phyloP scores from a whole-genome alignment of 805 yeast genomes.

The Candida cerambycidarum region DNA sequence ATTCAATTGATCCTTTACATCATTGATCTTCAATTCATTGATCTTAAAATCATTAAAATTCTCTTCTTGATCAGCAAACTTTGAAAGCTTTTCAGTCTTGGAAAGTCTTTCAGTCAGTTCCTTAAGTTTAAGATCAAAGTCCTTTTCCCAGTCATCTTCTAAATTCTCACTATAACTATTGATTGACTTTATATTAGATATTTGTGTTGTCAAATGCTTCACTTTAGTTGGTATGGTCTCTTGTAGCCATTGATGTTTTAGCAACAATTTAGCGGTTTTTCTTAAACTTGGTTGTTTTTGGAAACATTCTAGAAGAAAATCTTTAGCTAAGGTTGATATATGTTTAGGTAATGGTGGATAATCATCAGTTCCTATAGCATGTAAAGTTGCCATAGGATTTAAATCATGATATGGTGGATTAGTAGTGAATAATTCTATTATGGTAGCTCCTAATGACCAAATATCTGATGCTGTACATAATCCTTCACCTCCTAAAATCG shows the following conservation, averaged over 20 bases:
- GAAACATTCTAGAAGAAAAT: constrained; percentile 67
- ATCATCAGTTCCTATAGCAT: constrained; percentile 77
- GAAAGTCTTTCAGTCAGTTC: constrained; percentile 14
- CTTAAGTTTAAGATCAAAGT: constrained; percentile 16
- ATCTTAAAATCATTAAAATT: constrained; percentile 6
- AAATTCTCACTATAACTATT: constrained; percentile 26
- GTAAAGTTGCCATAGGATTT: constrained; percentile 76
- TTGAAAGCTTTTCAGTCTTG: constrained; percentile 30
- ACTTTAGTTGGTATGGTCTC: neutral
- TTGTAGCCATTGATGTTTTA: constrained; percentile 62
- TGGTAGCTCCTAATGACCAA: constrained; percentile 95
- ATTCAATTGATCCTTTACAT: neutral
- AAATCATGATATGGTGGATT: constrained; percentile 83
- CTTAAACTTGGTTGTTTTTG: constrained; percentile 66
- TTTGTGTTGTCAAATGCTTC: neutral
- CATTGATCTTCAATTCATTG: constrained; percentile 15
- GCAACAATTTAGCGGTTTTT: constrained; percentile 52
- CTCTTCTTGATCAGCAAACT: constrained; percentile 27
- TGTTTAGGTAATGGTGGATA: constrained; percentile 66
- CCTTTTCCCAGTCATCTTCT: constrained; percentile 38
- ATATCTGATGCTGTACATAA: constrained; percentile 87
- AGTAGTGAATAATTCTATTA: constrained; percentile 81
- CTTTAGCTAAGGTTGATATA: constrained; percentile 44
- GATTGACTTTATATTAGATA: constrained; percentile 21
- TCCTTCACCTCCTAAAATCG: constrained; percentile 75